Evolutionary conservation across 345 rosid species (phyloP), one percentile per base, ranked within the genome.

Genomic region (Citrus reticulata): DNA sequence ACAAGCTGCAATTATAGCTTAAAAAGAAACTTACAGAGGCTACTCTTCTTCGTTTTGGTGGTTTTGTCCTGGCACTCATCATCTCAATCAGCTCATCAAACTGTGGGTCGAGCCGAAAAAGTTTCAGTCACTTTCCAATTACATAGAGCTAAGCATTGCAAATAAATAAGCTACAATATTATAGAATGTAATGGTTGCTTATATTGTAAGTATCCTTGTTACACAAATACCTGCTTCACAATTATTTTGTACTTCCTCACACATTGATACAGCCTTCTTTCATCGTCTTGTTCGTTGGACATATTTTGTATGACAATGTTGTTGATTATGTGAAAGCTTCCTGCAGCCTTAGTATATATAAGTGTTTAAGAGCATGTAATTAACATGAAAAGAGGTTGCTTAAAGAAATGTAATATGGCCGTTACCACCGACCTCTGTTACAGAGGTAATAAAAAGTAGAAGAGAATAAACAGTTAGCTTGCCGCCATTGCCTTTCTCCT

Each of bases 211-310:
- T 51, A 51, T 51, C 57, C 57, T 16, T 51, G 22, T 54, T 17
- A 17, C 6, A 1, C 20, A 54, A 54, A 3, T 77, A 85, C 88
- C 86, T 87, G 88, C 70, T 83, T 85, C 0, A 79, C 61, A 35
- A 85, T 83, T 34, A 25, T 75, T 19, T 78, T 81, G 40, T 85
- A 85, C 83, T 87, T 87, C 69, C 70, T 79, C 3, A 82, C 74
- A 70, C 85, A 83, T 7, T 51, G 82, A 72, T 68, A 49, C 20
- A 87, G 68, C 82, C 84, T 83, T 70, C 58, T 83, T 55, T 83
- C 86, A 14, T 83, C 84, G 46, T 79, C 86, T 22, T 79, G 77
- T 73, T 73, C 78, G 32, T 54, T 83, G 13, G 86, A 73, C 87
- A 81, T 82, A 46, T 11, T 11, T 3, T 49, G 39, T 51, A 59